Conservation (phyloP, 1,284 basidiomycete genomes). For the Boletus albobrunnescens region DNA sequence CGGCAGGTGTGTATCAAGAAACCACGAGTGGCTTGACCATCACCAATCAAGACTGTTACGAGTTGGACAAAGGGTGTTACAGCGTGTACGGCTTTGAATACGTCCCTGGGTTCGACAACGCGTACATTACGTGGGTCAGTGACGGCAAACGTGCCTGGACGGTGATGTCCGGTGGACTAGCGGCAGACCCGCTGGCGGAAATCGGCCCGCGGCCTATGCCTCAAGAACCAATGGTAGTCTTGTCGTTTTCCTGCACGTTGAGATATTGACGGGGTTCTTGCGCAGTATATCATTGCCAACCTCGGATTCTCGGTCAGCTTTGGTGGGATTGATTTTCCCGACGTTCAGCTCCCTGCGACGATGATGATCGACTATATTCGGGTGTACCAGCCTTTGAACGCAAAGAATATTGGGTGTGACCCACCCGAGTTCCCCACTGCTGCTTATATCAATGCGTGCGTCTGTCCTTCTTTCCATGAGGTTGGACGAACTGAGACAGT, state of each 20-base stretch:
- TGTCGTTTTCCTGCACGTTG: neutral
- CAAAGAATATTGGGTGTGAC: conserved; percentile 39
- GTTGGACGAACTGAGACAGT: neutral
- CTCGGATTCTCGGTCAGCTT: conserved; percentile 41
- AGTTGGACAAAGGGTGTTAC: conserved; percentile 26
- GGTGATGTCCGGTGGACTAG: conserved; percentile 38
- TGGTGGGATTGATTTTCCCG: conserved; percentile 38
- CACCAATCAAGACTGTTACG: conserved; percentile 33
- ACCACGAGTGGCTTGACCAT: conserved; percentile 32
- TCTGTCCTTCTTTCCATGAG: neutral
- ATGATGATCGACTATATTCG: conserved; percentile 45
- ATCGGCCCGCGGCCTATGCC: conserved; percentile 48
- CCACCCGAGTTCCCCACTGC: conserved; percentile 39
- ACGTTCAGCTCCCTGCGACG: conserved; percentile 37
- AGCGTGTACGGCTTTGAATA: conserved; percentile 37
- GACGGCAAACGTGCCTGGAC: conserved; percentile 45
- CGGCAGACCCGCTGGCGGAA: conserved; percentile 38
- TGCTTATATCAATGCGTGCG: conserved; percentile 36
- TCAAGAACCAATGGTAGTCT: conserved; percentile 48
- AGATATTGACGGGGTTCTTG: conserved; percentile 1
- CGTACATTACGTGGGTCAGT: conserved; percentile 49
- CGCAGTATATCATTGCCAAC: conserved; percentile 42
- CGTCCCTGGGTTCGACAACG: conserved; percentile 37
- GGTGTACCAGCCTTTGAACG: conserved; percentile 39
- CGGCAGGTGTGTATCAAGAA: conserved; percentile 31